A percentile compares a stretch with the other conserved stretches of the same genome.
phyloP scores from a whole-genome alignment of 768 basidiomycete genomes.

The Candolleomyces efflorescens region DNA sequence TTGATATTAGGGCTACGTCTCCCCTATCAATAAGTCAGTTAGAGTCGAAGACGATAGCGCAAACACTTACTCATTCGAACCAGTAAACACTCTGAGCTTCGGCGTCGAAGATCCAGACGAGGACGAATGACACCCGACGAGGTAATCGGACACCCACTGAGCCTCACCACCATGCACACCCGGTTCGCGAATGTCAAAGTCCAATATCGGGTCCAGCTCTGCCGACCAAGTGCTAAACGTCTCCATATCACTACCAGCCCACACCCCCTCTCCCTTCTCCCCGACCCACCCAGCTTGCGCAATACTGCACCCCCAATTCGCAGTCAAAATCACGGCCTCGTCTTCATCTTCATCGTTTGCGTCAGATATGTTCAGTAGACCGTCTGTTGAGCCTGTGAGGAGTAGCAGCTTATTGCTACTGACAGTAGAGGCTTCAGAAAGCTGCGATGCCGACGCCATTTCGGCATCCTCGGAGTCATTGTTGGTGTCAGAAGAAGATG shows the following conservation, averaged over 20 bases:
- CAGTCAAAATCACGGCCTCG: constrained; percentile 74
- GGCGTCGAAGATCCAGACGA: constrained; percentile 20
- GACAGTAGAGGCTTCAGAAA: too few species aligned
- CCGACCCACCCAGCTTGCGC: constrained; percentile 72
- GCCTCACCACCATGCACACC: constrained; percentile 51
- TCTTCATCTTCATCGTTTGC: constrained; percentile 81
- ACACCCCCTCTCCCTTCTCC: constrained; percentile 32
- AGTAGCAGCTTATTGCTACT: constrained; percentile 27
- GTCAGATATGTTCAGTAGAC: constrained; percentile 70
- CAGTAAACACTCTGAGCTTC: constrained; percentile 54
- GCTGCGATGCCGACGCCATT: background rate
- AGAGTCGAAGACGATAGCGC: background rate
- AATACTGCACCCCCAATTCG: constrained; percentile 83
- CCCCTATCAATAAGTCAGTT: constrained; percentile 34
- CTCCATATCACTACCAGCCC: constrained; percentile 95
- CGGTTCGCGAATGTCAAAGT: constrained; percentile 60
- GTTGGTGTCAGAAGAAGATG: background rate
- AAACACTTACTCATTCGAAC: constrained; percentile 64
- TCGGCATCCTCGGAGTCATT: background rate
- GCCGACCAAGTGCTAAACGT: constrained; percentile 81
- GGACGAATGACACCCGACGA: constrained; percentile 49
- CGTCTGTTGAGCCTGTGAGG: constrained; percentile 84
- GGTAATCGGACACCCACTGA: constrained; percentile 79
- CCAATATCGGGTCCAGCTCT: constrained; percentile 61
- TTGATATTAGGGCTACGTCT: constrained; percentile 51